Conservation (phyloP, 208 protist species). For the Leishmania braziliensis region DNA sequence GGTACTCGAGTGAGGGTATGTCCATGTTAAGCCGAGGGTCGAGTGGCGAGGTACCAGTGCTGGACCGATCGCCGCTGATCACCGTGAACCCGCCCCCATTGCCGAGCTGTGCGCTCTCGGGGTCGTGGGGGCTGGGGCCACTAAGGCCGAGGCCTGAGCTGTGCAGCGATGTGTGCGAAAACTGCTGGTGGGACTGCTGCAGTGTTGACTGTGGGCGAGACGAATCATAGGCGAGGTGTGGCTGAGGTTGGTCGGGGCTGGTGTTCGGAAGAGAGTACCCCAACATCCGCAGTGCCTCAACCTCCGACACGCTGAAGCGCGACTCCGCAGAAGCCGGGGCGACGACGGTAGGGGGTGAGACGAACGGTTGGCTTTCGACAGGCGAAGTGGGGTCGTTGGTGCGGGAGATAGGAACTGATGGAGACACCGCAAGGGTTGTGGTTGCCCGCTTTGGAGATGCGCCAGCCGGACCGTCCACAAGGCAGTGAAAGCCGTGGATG, state of each 20-base stretch:
- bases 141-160: not conserved
- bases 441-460: conserved; percentile 9
- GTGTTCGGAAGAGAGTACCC: conserved; percentile 10
- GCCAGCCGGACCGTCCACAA: conserved; percentile 66
- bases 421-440: conserved; percentile 1
- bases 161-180: not conserved
- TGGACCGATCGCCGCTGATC: conserved; percentile 13
- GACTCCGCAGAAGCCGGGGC: conserved; percentile 2
- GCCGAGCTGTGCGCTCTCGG: conserved; percentile 2
- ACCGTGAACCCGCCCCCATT: conserved; percentile 24
- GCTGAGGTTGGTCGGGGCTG: not conserved
- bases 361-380: not conserved
- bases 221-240: not conserved
- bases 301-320: conserved; percentile 28
- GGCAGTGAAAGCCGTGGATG: conserved; percentile 87
- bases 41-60: conserved; percentile 7
- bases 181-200: conserved; percentile 3
- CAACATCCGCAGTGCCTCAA: conserved; percentile 33
- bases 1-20: conserved; percentile 44
- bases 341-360: not conserved
- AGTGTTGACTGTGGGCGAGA: not conserved
- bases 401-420: conserved; percentile 12
- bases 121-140: conserved; percentile 13
- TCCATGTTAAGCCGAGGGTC: conserved; percentile 33
- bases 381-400: not conserved